Evolutionary conservation across 2,329 filamentous ascomycete genomes (phyloP), one percentile per base, ranked within the genome.

Genomic region (Corinectria fuckeliana): DNA sequence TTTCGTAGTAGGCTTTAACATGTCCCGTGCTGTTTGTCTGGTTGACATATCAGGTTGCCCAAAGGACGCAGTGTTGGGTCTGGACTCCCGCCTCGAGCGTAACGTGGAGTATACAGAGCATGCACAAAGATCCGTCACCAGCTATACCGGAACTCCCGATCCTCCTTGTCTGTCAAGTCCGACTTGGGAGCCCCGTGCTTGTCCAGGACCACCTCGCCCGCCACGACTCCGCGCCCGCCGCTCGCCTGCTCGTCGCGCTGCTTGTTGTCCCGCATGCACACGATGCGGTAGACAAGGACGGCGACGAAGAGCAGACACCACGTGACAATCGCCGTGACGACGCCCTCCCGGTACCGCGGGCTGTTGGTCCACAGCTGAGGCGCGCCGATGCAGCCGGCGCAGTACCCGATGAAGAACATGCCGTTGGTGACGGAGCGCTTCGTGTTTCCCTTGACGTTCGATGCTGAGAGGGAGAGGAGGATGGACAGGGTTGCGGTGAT

Each of bases 361-460:
- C 69, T 72, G 21, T 76, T 64, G 1, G 77, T 79, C 80, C 81
- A 83, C 1, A 82, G 72, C 66, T 84, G 80, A n/a, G 81, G 81
- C 1, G 71, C 70, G 0, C 72, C 61, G 3, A 63, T 63, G 48
- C 58, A 61, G 8, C 61, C 59, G 1, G 45, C 79, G 41, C 77
- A 80, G 64, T 83, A 83, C 0, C 78, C 80, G 23, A 83, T 79
- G 69, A 83, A 83, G 68, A 82, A 83, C 66, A 82, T 74, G 5
- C 77, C 75, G 50, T 78, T 81, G 25, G 81, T 77, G 3, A 79
- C 71, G 8, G 80, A 72, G 3, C 78, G 77, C 64, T 83, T 84
- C 1, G 81, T 83, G 65, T 83, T 83, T 0, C 82, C 81, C 50
- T 81, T 80, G 23, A 82, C 75, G 54, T 83, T 83, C 3, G 80